A percentile compares a stretch with the other conserved stretches of the same genome.
Evolutionary conservation across 1,139 yeast genomes (phyloP).

Genomic region (Saccharomycopsis hybrid): DNA sequence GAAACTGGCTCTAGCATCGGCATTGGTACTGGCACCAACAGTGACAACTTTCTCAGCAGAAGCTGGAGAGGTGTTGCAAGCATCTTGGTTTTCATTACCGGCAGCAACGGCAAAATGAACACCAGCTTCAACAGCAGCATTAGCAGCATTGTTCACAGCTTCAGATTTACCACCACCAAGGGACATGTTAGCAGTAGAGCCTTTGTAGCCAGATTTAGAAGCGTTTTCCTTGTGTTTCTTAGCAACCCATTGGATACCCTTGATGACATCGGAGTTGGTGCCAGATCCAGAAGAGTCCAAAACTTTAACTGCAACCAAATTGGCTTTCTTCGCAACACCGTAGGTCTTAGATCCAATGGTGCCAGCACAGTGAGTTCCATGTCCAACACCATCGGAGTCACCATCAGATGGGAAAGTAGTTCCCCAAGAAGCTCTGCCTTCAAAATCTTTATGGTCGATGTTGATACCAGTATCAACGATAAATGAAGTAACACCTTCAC

Average conservation of each 20-base stretch:
- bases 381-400: slow-evolving; percentile 84
- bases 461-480: slow-evolving; percentile 92
- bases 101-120: slow-evolving; percentile 84
- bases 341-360: slow-evolving; percentile 67
- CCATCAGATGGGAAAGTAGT: slow-evolving; percentile 82
- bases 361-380: slow-evolving; percentile 83
- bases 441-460: slow-evolving; percentile 73
- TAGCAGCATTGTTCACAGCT: slow-evolving; percentile 73
- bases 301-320: slow-evolving; percentile 72
- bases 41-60: slow-evolving; percentile 69
- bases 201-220: slow-evolving; percentile 59
- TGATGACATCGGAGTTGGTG: slow-evolving; percentile 72
- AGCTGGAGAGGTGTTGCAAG: slow-evolving; percentile 81
- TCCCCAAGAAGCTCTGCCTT: slow-evolving; percentile 93
- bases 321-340: slow-evolving; percentile 75
- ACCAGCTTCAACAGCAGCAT: slow-evolving; percentile 79
- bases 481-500: slow-evolving; percentile 85
- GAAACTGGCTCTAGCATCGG: slow-evolving; percentile 72
- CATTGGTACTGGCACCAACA: slow-evolving; percentile 75
- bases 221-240: slow-evolving; percentile 47
- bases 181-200: slow-evolving; percentile 87
- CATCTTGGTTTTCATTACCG: slow-evolving; percentile 81
- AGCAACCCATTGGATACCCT: slow-evolving; percentile 77
- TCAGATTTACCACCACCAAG: slow-evolving; percentile 85
- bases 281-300: slow-evolving; percentile 75